Conservation (phyloP, 768 basidiomycete genomes). For the Dioszegia crocea region DNA sequence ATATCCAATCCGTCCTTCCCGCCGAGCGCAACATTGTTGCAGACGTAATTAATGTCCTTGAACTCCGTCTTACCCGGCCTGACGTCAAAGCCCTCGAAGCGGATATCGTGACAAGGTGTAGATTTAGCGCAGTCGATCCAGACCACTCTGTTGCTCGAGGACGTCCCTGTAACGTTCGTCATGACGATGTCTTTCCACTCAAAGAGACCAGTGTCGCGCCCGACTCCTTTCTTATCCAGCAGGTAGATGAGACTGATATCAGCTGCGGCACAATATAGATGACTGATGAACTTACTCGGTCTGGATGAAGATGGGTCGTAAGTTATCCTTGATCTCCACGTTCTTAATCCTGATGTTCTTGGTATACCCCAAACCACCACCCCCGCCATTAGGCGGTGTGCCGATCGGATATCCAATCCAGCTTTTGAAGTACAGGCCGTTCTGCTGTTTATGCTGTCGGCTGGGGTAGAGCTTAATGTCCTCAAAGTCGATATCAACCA, state of each 20-base stretch:
- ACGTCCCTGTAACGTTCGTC: slow-evolving; percentile 28
- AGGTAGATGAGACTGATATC: slow-evolving; percentile 26
- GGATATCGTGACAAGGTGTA: slow-evolving; percentile 28
- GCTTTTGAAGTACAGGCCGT: slow-evolving; percentile 36
- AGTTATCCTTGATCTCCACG: slow-evolving; percentile 30
- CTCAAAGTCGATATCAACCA: slow-evolving; percentile 26
- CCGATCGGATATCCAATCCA: slow-evolving; percentile 33
- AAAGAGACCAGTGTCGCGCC: slow-evolving; percentile 25
- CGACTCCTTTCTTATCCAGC: slow-evolving; percentile 12
- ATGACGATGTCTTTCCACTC: slow-evolving; percentile 34
- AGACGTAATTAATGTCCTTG: slow-evolving; percentile 30
- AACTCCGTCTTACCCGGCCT: slow-evolving; percentile 26
- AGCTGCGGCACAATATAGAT: not conserved
- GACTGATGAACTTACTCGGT: slow-evolving; percentile 19
- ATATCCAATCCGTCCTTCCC: slow-evolving; percentile 28
- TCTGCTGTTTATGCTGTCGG: slow-evolving; percentile 29
- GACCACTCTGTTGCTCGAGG: slow-evolving; percentile 23
- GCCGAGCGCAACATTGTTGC: slow-evolving; percentile 33
- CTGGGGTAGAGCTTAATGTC: slow-evolving; percentile 22
- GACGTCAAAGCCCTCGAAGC: slow-evolving; percentile 25
- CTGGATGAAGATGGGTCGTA: slow-evolving; percentile 27
- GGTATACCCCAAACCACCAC: slow-evolving; percentile 30
- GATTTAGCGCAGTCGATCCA: slow-evolving; percentile 29
- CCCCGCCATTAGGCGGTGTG: slow-evolving; percentile 32
- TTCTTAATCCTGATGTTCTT: slow-evolving; percentile 27